These are phyloP conservation scores for Globisporangium cylindrosporum DNA, from an alignment of 352 stramenopile species.

Conservation along the genomic window DNA sequence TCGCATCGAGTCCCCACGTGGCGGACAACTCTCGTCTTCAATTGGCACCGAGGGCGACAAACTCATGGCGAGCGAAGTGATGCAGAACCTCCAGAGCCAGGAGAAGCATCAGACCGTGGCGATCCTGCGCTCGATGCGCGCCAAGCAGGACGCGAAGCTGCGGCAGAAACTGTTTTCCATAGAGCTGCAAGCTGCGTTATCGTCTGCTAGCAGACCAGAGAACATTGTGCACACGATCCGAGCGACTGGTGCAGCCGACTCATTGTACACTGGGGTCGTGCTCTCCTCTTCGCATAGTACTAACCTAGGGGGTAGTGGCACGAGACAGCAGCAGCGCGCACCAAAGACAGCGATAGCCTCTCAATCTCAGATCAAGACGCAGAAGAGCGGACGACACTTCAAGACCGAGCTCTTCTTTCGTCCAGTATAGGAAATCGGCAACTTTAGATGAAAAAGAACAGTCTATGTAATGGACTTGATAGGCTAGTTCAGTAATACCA, in stretches of 20 bases:
- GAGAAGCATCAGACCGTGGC: constrained; percentile 28
- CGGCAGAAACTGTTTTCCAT: constrained; percentile 12
- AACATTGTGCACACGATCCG: constrained; percentile 31
- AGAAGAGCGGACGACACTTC: constrained; percentile 28
- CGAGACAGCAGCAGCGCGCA: constrained; percentile 4
- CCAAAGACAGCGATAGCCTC: background rate
- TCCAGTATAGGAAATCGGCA: constrained; percentile 9
- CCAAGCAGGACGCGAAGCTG: constrained; percentile 22
- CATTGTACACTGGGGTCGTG: constrained; percentile 32
- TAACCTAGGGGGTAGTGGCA: background rate
- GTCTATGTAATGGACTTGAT: no score
- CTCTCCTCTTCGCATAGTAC: constrained; percentile 9
- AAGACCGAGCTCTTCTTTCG: constrained; percentile 38
- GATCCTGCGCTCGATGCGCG: constrained; percentile 24
- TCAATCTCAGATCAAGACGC: constrained; percentile 22
- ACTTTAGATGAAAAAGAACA: no score
- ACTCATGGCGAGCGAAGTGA: constrained; percentile 22
- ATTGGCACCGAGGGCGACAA: constrained; percentile 16
- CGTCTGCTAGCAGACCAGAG: constrained; percentile 13
- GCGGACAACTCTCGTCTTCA: background rate
- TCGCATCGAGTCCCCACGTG: constrained; percentile 38
- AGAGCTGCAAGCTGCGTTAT: constrained; percentile 7
- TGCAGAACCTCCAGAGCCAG: constrained; percentile 26
- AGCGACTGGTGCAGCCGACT: constrained; percentile 18
- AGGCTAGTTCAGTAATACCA: no score